Evolutionary conservation across 208 protist genomes (phyloP), one percentile per base, ranked within the genome.

Genomic region (Phytomonas francai): DNA sequence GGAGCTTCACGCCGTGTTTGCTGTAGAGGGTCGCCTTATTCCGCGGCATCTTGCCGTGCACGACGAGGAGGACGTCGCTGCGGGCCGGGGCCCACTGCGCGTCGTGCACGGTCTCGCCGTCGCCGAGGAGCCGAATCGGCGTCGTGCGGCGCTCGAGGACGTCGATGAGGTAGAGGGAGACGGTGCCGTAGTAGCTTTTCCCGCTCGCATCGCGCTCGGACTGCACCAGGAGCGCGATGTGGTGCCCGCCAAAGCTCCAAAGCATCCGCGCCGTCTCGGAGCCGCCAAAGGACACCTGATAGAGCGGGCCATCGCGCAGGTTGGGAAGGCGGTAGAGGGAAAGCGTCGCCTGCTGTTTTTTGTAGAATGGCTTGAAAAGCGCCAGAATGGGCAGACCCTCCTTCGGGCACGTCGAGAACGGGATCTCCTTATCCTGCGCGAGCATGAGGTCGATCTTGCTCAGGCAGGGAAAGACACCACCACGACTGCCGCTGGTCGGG

Each of bases 161-260:
- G 69, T 97, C 80, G 51, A 97, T 72, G 70, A 95, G 79, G 71
- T 89, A 84, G 27, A 96, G 74, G 28, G 65, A 72, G 36, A 84
- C 74, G 27, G 79, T 91, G 65, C 91, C 93, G 77, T 97, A 97
- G 78, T 97, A 97, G 71, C 87, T 96, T 72, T 89, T 89, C 4
- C 87, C 84, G 64, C 81, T 92, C 25, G 77, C 75, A 68, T 96
- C 89, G 59, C 84, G 81, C 71, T 96, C 86, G n/a, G 79, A 83
- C 70, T 90, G 84, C 1, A 92, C 81, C 57, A 88, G 77, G 16
- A 92, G 71, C 42, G 83, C 86, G 22, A 95, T 66, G 63, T 84
- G 74, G 59, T 86, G 76, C 28, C 89, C 89, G 0, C 80, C 85
- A 6, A 63, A 64, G 71, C 84, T 91, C 87, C 89, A 95, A 1